These are phyloP conservation scores for Ganoderma resinaceum DNA, from an alignment of 1,284 basidiomycete genomes.

Conservation along the genomic window DNA sequence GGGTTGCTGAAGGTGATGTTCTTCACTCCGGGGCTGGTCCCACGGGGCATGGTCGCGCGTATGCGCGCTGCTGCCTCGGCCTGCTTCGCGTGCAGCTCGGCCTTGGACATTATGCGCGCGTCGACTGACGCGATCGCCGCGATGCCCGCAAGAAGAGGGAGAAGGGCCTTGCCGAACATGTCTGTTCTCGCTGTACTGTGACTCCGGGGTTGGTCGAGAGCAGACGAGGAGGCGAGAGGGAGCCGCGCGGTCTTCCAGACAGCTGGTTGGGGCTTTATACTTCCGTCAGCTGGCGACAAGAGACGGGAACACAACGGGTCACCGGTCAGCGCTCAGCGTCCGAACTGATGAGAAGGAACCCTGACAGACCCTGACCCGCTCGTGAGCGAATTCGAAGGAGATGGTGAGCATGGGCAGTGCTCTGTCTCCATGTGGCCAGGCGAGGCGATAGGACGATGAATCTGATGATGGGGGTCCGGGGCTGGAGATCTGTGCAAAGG, in stretches of 20 bases:
- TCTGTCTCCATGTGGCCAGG: background rate
- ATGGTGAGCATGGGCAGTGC: constrained; percentile 2
- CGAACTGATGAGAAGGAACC: background rate
- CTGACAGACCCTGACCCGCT: background rate
- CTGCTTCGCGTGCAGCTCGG: constrained; percentile 35
- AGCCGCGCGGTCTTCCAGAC: background rate
- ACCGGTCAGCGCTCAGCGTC: background rate
- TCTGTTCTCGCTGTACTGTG: background rate
- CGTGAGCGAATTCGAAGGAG: background rate
- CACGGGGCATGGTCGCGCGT: constrained; percentile 26
- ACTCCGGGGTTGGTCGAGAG: background rate
- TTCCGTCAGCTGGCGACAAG: background rate
- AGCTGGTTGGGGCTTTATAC: background rate
- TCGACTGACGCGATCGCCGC: constrained; percentile 15
- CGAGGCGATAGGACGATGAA: background rate
- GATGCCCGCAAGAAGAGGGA: constrained; percentile 19
- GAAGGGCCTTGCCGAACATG: constrained; percentile 13
- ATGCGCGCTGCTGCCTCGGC: constrained; percentile 34
- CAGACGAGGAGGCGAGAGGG: background rate
- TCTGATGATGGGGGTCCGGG: background rate
- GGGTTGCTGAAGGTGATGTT: constrained; percentile 79
- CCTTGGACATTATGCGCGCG: constrained; percentile 33
- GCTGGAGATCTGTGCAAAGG: background rate
- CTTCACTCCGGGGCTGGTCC: constrained; percentile 42
- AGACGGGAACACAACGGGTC: background rate